Evolutionary conservation across 73 alveolate species (phyloP), one percentile per base, ranked within the genome.

Genomic region (Breviolum minutum): DNA sequence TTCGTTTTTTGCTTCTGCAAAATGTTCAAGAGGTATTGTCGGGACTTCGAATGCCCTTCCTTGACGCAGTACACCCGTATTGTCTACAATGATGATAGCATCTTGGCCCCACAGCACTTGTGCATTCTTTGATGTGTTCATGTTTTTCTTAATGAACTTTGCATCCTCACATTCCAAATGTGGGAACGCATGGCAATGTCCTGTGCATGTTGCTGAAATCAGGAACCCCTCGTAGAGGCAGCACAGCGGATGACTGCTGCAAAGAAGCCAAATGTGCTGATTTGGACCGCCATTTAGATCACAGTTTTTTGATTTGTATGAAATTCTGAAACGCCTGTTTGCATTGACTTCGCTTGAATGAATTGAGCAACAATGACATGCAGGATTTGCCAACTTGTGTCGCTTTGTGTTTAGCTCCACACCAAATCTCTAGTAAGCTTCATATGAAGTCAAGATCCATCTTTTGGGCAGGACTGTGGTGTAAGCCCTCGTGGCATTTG

Each of bases 201-300:
- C 27, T 14, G 54, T 40, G 32, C 20, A 32, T 54, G 29, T 12
- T 27, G n/a, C 77, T 62, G 80, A 20, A 40, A 40, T 40, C 85
- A 90, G 97, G 97, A 32, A 90, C 32, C 62, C 77, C 97, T 81
- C 97, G 97, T 30, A 80, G 97, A 27, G 97, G 97, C 40, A 71
- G 87, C 88, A 90, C 97, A 16, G 87, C 29, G 87, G 16, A 71
- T 24, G 97, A 90, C 62, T 90, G 97, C 97, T 90, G 97, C 97
- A 71, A 90, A 32, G 97, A 90, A 54, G 97, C 87, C 74, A 70
- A 73, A 26, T 90, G 97, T 68, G 60, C 97, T 64, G 97, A 71
- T 30, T 87, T 90, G 97, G 97, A 90, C 97, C 22, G 40, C 3
- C n/a, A 68, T 68, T 22, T 68, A 14, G 2, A 17, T 68, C 24